phyloP scores from a whole-genome alignment of 148 eudicot species.

The Oxyria digyna region DNA sequence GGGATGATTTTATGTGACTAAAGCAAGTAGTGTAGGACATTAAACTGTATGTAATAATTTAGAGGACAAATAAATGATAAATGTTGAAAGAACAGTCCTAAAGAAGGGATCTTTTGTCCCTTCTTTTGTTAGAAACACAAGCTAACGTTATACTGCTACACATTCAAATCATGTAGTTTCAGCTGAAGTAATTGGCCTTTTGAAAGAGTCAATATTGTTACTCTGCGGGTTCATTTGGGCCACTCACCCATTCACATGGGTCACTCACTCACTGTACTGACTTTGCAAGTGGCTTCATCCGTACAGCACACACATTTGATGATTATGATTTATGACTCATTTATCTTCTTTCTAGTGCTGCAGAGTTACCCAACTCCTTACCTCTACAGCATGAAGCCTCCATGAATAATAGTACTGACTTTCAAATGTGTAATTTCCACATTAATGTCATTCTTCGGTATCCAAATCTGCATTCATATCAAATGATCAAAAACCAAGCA shows the following conservation, averaged over 20 bases:
- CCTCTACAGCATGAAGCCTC: neutral
- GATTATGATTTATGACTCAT: neutral
- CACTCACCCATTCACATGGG: neutral
- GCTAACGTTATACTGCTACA: neutral
- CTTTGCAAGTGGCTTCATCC: neutral
- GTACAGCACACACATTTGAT: neutral
- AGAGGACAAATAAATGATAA: too few relatives aligned
- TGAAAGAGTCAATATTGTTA: neutral
- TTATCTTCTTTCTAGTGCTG: neutral
- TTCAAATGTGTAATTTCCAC: too few relatives aligned
- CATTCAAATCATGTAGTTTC: neutral
- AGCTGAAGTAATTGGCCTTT: neutral
- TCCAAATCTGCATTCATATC: neutral
- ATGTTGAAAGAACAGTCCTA: too few relatives aligned
- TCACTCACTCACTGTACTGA: neutral
- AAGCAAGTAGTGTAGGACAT: too few relatives aligned
- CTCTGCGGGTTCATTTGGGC: neutral
- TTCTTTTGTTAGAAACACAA: too few relatives aligned
- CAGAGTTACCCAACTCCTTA: too few relatives aligned
- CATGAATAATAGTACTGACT: neutral
- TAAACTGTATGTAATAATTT: too few relatives aligned
- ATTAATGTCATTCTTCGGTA: too few relatives aligned
- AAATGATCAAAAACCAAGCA: constrained; percentile 3
- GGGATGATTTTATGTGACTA: too few relatives aligned
- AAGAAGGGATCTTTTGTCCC: too few relatives aligned